Evolutionary conservation across 331 rosid species (phyloP), one percentile per base, ranked within the genome.

Genomic region (Cucumis variabilis): DNA sequence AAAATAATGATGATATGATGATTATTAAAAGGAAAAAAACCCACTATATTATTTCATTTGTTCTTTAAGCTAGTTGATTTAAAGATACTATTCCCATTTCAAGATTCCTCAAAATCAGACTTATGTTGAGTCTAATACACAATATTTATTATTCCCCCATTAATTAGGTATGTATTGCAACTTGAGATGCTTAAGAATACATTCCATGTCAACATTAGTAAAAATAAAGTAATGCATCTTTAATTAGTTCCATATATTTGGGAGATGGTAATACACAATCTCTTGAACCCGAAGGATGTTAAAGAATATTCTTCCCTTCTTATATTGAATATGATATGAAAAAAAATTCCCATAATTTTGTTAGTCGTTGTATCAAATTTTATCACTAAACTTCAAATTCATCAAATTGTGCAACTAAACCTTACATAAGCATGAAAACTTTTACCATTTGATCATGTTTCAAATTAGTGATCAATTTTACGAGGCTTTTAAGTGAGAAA

Each of bases 111-210:
- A 9, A 9, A 62, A 19, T 62, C 3, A 62, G 11, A 7, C 67
- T 20, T 20, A 62, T 17, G n/a, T 62, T 62, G 67, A 20, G 67
- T 10, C 67, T 58, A 58, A 58, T 58, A 6, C 68, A 63, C 24
- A 63, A 63, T 21, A 63, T 33, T 33, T 33, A 33, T 33, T 33
- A 33, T 63, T 63, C 30, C 60, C 25, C 62, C 82, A 46, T 46
- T 41, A 58, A 58, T 58, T 21, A 9, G 79, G 3, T 37, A 4
- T 46, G 3, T 37, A 4, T 46, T 46, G 82, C 82, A 76, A 23
- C 6, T 76, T 46, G 62, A 76, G 55, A 74, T 41, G 80, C 80
- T 7, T 7, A 76, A 23, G 62, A 76, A 76, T 76, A 76, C 62
- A 76, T 76, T 76, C 62, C 13, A 74, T 21, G 20, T 23, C 82